Evolutionary conservation across 2,329 filamentous ascomycete genomes (phyloP), one percentile per base, ranked within the genome.

Genomic region (Colletotrichum lentis): DNA sequence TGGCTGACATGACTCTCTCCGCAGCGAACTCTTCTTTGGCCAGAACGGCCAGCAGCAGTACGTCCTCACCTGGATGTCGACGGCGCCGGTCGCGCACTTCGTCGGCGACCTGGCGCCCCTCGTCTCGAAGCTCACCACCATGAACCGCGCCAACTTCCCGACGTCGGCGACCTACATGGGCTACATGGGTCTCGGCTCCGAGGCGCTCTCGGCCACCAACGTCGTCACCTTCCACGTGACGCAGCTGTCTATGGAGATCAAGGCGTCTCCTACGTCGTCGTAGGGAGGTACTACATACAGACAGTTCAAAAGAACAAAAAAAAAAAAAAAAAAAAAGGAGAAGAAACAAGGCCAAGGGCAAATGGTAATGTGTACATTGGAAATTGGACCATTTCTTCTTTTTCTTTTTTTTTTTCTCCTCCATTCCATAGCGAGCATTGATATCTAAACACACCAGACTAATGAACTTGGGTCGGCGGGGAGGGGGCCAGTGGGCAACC

Each of bases 171-270:
- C 84, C 71, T 86, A 85, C 72, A 73, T 87, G 20, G 85, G 84
- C 22, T 83, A 85, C 70, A 76, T 86, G 71, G 79, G 79, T 53
- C 83, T 87, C 69, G 85, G 85, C 24, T 81, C 82, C 16, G 85
- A 87, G 73, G 78, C 83, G 0, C 84, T 83, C 74, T 81, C 75
- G 6, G 76, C 80, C 8, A 64, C 73, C 27, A 71, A 73, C 4
- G 81, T 80, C 46, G 83, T 86, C 58, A 87, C 85, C 1, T 85
- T 87, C 70, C 76, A 76, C 41, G 83, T 84, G 3, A 75, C 78
- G 10, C 66, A 73, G 24, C 70, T 82, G 46, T 74, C 78, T 35
- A 77, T 82, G 70, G 75, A 80, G 49, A 73, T 68, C 44, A 57
- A 67, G 58, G 54, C 41, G 46, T 58, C 53, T 5, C 8, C 27